Conservation (phyloP, 495 filamentous ascomycete genomes). For the Daldinia decipiens region DNA sequence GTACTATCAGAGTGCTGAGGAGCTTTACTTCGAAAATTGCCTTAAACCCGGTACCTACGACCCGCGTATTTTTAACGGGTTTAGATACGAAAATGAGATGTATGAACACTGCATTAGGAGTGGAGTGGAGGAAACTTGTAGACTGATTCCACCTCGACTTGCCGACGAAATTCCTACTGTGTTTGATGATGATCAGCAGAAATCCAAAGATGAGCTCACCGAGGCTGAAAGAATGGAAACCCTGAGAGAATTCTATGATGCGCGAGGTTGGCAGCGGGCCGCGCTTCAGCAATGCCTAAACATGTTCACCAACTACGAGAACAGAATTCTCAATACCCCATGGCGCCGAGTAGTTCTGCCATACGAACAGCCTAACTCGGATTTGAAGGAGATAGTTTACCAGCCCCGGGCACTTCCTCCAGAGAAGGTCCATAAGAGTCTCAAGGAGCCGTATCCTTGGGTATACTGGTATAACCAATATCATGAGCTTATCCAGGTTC, state of each 20-base stretch:
- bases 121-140: slow-evolving; percentile 12
- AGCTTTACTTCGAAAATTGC: slow-evolving; percentile 21
- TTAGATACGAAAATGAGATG: slow-evolving; percentile 18
- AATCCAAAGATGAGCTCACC: neutral
- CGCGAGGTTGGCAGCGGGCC: slow-evolving; percentile 54
- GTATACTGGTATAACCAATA: slow-evolving; percentile 32
- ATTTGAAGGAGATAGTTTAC: slow-evolving; percentile 39
- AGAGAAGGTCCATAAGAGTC: slow-evolving; percentile 9
- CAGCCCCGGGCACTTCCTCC: slow-evolving; percentile 29
- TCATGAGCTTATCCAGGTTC: slow-evolving; percentile 19
- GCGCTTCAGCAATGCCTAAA: slow-evolving; percentile 54
- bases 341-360: slow-evolving; percentile 49
- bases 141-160: neutral
- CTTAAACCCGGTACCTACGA: neutral
- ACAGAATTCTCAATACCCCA: slow-evolving; percentile 39
- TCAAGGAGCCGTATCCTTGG: slow-evolving; percentile 46
- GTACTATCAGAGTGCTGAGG: slow-evolving; percentile 18
- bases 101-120: slow-evolving; percentile 21
- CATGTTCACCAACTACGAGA: slow-evolving; percentile 36
- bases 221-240: neutral
- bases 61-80: slow-evolving; percentile 7
- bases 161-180: slow-evolving; percentile 8
- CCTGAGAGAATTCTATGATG: slow-evolving; percentile 23
- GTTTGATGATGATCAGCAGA: neutral
- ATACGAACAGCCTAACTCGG: slow-evolving; percentile 27